Evolutionary conservation across 805 yeast species (phyloP).

Genomic region (Lachancea kluyveri): DNA sequence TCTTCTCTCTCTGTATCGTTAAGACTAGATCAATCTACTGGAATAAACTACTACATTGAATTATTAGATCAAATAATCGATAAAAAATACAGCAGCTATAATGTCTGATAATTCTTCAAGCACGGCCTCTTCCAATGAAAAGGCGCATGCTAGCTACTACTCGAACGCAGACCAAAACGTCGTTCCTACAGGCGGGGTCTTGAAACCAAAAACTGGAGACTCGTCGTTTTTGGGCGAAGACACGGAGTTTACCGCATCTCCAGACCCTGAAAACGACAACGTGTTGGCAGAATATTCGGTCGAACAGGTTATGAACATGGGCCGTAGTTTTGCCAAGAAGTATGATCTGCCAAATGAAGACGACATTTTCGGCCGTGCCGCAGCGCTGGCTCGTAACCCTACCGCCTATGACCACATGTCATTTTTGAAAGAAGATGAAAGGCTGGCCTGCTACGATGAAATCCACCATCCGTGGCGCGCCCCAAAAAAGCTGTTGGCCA

Average conservation of each 20-base stretch:
- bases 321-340: slow-evolving; percentile 55
- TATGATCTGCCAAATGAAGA: slow-evolving; percentile 43
- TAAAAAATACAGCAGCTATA: too few relatives aligned
- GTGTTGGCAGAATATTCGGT: slow-evolving; percentile 52
- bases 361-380: slow-evolving; percentile 57
- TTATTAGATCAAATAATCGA: too few relatives aligned
- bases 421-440: slow-evolving; percentile 50
- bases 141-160: neutral
- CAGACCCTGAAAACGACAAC: slow-evolving; percentile 30
- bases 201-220: slow-evolving; percentile 3
- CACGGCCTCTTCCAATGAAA: neutral
- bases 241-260: slow-evolving; percentile 5
- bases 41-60: too few relatives aligned
- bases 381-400: slow-evolving; percentile 62
- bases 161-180: neutral
- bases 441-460: slow-evolving; percentile 42
- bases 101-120: neutral
- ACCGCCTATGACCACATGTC: slow-evolving; percentile 51
- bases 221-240: slow-evolving; percentile 5
- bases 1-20: neutral
- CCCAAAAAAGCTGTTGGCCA: slow-evolving; percentile 41
- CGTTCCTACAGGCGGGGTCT: slow-evolving; percentile 5
- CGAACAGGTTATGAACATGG: slow-evolving; percentile 63
- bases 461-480: slow-evolving; percentile 39
- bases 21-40: too few relatives aligned